Evolutionary conservation across 2,329 filamentous ascomycete species (phyloP).

Genomic region (Pyricularia pennisetigena): DNA sequence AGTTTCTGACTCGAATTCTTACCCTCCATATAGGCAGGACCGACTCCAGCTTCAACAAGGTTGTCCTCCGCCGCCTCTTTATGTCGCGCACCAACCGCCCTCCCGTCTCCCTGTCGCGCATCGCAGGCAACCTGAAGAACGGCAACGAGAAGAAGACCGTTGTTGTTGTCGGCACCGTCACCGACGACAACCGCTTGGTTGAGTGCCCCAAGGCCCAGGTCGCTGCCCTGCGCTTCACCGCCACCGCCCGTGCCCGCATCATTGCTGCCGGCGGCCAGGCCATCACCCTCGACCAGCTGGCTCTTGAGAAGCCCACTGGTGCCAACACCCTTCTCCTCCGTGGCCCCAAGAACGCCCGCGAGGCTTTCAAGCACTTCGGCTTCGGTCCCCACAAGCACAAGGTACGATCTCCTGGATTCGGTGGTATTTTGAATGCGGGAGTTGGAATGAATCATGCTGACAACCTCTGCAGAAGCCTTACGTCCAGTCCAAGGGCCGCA

Average conservation of each 20-base stretch:
- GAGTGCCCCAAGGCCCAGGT: conserved; percentile 86
- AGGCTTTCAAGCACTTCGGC: conserved; percentile 99
- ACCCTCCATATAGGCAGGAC: conserved; percentile 61
- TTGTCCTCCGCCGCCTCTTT: conserved; percentile 92
- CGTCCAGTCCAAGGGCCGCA: conserved; percentile 96
- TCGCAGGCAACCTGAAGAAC: conserved; percentile 61
- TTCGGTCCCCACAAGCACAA: conserved; percentile 97
- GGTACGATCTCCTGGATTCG: conserved; percentile 40
- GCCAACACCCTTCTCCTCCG: conserved; percentile 95
- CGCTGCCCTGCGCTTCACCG: conserved; percentile 92
- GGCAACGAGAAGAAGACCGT: conserved; percentile 70
- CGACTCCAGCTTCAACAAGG: conserved; percentile 97
- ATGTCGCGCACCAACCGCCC: conserved; percentile 98
- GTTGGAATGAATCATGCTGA: conserved; percentile 19
- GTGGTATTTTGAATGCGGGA: background rate
- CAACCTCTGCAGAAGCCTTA: conserved; percentile 68
- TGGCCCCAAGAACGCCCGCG: conserved; percentile 95
- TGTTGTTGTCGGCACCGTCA: conserved; percentile 90
- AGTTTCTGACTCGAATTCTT: background rate
- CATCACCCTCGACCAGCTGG: conserved; percentile 94
- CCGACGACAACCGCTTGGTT: conserved; percentile 92
- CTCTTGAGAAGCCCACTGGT: conserved; percentile 87
- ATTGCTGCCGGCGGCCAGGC: conserved; percentile 87
- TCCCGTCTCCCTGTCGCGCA: conserved; percentile 88
- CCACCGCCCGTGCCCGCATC: conserved; percentile 90